These are phyloP conservation scores for Ascochyta fabae DNA, from an alignment of 2,329 filamentous ascomycete genomes.

Conservation along the genomic window DNA sequence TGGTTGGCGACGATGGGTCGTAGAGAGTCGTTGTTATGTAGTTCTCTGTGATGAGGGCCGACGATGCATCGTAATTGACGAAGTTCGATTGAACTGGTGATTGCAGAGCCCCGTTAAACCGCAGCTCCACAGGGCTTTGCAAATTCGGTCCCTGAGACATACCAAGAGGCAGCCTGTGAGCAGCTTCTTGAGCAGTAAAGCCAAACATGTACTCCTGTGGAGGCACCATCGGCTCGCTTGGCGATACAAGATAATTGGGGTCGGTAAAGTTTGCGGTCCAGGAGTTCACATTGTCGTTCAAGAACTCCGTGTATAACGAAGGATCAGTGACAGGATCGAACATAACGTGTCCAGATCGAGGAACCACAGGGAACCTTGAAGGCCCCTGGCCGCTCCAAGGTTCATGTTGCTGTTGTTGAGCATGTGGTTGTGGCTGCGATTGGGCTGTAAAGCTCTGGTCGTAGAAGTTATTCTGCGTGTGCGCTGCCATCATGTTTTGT, in stretches of 20 bases:
- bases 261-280: conserved; percentile 39
- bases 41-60: conserved; percentile 33
- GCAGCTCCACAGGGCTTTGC: conserved; percentile 32
- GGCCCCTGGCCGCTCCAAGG: conserved; percentile 44
- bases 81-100: conserved; percentile 33
- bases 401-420: conserved; percentile 35
- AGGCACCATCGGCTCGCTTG: conserved; percentile 34
- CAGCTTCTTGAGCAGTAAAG: conserved; percentile 21
- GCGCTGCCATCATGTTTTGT: conserved; percentile 24
- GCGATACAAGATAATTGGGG: conserved; percentile 35
- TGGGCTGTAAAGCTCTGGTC: conserved; percentile 30
- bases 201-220: conserved; percentile 34
- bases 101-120: conserved; percentile 32
- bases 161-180: conserved; percentile 22
- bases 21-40: conserved; percentile 30
- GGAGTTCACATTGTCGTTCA: conserved; percentile 27
- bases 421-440: neutral
- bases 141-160: conserved; percentile 18
- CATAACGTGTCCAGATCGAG: conserved; percentile 36
- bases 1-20: conserved; percentile 29
- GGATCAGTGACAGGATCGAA: conserved; percentile 43
- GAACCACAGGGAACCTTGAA: conserved; percentile 33
- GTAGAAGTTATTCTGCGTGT: conserved; percentile 27
- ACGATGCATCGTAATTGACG: conserved; percentile 37
- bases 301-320: conserved; percentile 26